Conservation (phyloP, 768 basidiomycete genomes). For the Kondoa subrosea region DNA sequence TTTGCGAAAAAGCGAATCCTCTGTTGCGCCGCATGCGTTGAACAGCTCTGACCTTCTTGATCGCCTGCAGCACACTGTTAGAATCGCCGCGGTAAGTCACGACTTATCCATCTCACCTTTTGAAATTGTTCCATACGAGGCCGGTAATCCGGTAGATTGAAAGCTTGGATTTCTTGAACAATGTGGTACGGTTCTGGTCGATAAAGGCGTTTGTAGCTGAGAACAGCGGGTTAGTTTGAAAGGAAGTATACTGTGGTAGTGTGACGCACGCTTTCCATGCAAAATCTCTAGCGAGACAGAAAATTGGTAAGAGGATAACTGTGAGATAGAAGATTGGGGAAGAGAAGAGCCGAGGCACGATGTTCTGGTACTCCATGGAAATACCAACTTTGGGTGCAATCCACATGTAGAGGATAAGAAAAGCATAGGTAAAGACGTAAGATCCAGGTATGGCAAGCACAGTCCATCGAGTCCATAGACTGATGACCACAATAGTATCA, state of each 20-base stretch:
- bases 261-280: conserved; percentile 96
- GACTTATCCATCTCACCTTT: conserved; percentile 22
- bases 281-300: conserved; percentile 75
- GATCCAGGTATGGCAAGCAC: conserved; percentile 91
- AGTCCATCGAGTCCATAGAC: conserved; percentile 99
- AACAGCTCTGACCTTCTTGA: conserved; percentile 97
- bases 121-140: conserved; percentile 86
- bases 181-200: conserved; percentile 87
- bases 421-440: conserved; percentile 88
- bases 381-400: conserved; percentile 74
- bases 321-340: conserved; percentile 78
- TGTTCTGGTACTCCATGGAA: conserved; percentile 73
- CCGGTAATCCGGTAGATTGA: conserved; percentile 42
- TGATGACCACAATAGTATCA: too few relatives aligned
- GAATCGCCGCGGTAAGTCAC: too few relatives aligned
- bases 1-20: conserved; percentile 68
- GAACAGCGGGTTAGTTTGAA: conserved; percentile 11
- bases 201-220: conserved; percentile 79
- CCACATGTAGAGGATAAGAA: conserved; percentile 74
- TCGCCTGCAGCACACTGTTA: conserved; percentile 43
- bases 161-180: conserved; percentile 97
- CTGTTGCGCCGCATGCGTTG: conserved; percentile 91
- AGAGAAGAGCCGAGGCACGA: conserved; percentile 79
- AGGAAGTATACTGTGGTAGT: conserved; percentile 6
- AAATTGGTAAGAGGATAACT: conserved; percentile 60